Evolutionary conservation across 2,329 filamentous ascomycete genomes (phyloP).

Genomic region (Orbilia javanica): DNA sequence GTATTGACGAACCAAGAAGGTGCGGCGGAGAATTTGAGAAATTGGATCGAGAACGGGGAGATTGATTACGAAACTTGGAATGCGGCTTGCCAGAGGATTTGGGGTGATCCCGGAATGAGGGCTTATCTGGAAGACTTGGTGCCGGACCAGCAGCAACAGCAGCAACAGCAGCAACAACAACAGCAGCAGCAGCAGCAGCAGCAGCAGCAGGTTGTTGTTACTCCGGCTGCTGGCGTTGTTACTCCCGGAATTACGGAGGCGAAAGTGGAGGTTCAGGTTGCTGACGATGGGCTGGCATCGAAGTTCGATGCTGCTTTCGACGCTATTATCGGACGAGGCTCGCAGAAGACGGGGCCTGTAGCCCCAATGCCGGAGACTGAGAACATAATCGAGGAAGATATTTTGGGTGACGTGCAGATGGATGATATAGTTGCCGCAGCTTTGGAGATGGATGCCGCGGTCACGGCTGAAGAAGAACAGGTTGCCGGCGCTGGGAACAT

Average conservation of each 20-base stretch:
- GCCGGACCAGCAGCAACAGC: constrained; percentile 22
- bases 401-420: constrained; percentile 23
- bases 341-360: constrained; percentile 6
- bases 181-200: neutral
- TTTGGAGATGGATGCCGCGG: constrained; percentile 19
- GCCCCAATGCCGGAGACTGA: neutral
- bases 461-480: constrained; percentile 6
- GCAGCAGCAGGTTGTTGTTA: neutral
- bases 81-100: constrained; percentile 49
- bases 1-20: constrained; percentile 46
- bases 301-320: constrained; percentile 56
- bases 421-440: constrained; percentile 14
- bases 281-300: constrained; percentile 38
- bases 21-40: constrained; percentile 42
- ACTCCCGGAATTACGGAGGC: neutral
- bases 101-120: constrained; percentile 46
- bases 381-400: neutral
- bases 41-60: constrained; percentile 48
- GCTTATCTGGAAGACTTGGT: constrained; percentile 37
- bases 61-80: constrained; percentile 51
- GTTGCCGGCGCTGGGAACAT: constrained; percentile 1
- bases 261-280: constrained; percentile 8
- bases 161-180: neutral
- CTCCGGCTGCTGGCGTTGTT: neutral
- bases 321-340: constrained; percentile 38